Conservation (phyloP, 106 monocot genomes). For the Allium cepa region DNA sequence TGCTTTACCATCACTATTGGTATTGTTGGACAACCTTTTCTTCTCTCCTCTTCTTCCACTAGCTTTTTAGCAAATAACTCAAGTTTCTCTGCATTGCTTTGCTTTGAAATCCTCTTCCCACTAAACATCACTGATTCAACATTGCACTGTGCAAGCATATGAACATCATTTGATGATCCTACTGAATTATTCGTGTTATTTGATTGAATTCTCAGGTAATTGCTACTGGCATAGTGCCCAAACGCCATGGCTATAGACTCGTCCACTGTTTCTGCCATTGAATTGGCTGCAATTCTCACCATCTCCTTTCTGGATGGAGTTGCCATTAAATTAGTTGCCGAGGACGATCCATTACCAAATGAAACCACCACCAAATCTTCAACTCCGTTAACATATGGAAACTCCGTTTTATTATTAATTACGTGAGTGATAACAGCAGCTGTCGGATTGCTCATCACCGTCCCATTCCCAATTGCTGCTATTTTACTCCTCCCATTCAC, state of each 20-base stretch:
- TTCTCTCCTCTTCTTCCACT: slow-evolving; percentile 8
- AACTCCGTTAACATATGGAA: slow-evolving; percentile 34
- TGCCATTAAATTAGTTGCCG: not conserved
- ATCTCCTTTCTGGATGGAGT: slow-evolving; percentile 7
- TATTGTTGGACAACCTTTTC: slow-evolving; percentile 8
- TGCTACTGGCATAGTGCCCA: not conserved
- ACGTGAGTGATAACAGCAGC: slow-evolving; percentile 65
- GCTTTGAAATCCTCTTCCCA: slow-evolving; percentile 11
- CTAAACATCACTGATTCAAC: slow-evolving; percentile 18
- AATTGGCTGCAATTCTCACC: slow-evolving; percentile 20
- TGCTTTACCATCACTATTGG: slow-evolving; percentile 14
- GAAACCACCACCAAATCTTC: slow-evolving; percentile 51
- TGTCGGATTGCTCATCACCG: slow-evolving; percentile 45
- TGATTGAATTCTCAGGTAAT: not conserved
- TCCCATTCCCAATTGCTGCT: slow-evolving; percentile 32
- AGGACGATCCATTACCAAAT: slow-evolving; percentile 15
- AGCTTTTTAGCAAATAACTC: not conserved
- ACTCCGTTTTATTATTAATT: slow-evolving; percentile 59
- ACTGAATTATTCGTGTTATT: no score
- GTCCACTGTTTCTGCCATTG: slow-evolving; percentile 31
- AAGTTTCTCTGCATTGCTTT: slow-evolving; percentile 13
- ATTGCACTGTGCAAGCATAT: slow-evolving; percentile 7
- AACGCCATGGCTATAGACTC: not conserved
- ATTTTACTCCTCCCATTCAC: slow-evolving; percentile 22
- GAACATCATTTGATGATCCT: no score